Percentiles rank a stretch among this genome's conserved stretches.
Evolutionary conservation across 2,329 filamentous ascomycete genomes (phyloP).

Genomic region (Sarocladiaceae sp.): DNA sequence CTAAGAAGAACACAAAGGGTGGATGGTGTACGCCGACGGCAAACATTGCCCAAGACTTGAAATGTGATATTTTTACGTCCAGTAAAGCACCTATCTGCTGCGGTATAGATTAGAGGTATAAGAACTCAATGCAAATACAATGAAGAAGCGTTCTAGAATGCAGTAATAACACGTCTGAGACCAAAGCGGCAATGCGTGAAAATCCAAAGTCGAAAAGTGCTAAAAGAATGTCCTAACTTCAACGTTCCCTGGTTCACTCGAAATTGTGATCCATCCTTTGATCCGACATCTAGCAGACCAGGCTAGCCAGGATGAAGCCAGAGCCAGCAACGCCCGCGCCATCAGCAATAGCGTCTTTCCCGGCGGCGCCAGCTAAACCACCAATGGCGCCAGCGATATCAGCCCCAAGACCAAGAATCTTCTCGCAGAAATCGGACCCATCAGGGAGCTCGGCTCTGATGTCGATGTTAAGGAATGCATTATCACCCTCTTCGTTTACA

Average conservation of each 20-base stretch:
- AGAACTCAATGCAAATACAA: background rate
- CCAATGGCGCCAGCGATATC: background rate
- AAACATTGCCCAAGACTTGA: no score
- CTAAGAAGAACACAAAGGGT: no score
- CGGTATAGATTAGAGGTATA: background rate
- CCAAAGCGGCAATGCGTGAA: background rate
- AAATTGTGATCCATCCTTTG: background rate
- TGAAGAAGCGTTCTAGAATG: background rate
- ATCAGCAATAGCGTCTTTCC: background rate
- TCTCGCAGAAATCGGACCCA: background rate
- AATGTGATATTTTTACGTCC: no score
- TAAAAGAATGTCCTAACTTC: background rate
- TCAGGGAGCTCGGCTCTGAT: background rate
- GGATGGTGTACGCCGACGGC: no score
- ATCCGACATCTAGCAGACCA: background rate
- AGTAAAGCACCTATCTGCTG: no score
- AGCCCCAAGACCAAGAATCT: background rate
- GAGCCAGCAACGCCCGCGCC: background rate
- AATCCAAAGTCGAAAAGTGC: background rate
- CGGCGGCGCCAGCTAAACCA: background rate
- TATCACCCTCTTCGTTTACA: background rate
- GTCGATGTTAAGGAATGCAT: background rate
- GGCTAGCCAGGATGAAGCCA: background rate
- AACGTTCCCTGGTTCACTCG: background rate
- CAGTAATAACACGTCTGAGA: background rate